These are phyloP conservation scores for Gossypium sturtianum DNA, from an alignment of 345 rosid genomes.

Conservation along the genomic window DNA sequence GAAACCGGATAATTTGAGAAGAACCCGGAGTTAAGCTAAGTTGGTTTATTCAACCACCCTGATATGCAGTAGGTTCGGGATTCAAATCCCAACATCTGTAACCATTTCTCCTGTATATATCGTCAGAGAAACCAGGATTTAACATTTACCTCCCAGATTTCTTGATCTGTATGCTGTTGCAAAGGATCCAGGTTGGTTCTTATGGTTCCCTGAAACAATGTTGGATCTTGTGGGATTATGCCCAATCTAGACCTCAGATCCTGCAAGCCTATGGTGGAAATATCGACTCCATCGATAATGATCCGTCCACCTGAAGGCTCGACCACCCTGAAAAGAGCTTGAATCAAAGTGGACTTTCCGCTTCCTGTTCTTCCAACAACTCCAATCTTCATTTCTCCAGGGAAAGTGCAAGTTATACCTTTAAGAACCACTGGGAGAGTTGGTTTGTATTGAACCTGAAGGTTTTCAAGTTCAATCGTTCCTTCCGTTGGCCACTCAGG, in stretches of 20 bases:
- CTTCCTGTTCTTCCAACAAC: conserved; percentile 93
- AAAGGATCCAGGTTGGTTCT: conserved; percentile 82
- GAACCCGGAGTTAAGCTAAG: too few species aligned
- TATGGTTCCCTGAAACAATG: conserved; percentile 76
- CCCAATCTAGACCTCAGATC: conserved; percentile 76
- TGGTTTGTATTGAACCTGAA: conserved; percentile 48
- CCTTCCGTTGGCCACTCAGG: conserved; percentile 55
- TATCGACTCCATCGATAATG: conserved; percentile 69
- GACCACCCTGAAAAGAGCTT: conserved; percentile 75
- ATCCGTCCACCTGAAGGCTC: conserved; percentile 75
- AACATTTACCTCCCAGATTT: conserved; percentile 62
- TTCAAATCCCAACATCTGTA: not conserved
- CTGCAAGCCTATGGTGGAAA: conserved; percentile 62
- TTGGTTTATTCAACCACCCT: too few species aligned
- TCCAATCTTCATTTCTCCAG: conserved; percentile 64
- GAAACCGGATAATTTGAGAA: too few species aligned
- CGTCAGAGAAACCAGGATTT: not conserved
- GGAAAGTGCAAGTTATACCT: conserved; percentile 60
- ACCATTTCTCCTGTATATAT: not conserved
- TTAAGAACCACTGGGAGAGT: conserved; percentile 54
- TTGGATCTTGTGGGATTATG: conserved; percentile 87
- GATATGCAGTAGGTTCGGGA: too few species aligned
- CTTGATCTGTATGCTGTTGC: conserved; percentile 61
- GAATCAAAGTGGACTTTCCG: conserved; percentile 85
- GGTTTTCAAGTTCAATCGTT: conserved; percentile 41